Evolutionary conservation across 768 basidiomycete genomes (phyloP).

Genomic region (Hydnomerulius pinastri): DNA sequence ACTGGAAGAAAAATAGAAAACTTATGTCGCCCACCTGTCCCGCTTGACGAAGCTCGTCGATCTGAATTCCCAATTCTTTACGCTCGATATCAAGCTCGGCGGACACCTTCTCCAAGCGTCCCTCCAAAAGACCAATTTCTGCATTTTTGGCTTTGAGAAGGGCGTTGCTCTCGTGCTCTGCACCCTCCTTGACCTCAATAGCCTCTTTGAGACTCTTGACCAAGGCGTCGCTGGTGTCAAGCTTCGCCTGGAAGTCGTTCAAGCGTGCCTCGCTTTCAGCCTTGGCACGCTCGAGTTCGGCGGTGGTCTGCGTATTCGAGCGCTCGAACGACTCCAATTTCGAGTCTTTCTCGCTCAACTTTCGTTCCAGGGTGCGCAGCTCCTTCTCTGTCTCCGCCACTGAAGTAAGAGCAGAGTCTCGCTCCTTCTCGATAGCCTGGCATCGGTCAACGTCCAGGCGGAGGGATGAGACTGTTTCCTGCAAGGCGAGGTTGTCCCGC

Average conservation of each 20-base stretch:
- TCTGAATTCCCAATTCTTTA: conserved; percentile 65
- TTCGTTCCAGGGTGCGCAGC: conserved; percentile 42
- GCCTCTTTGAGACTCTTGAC: conserved; percentile 53
- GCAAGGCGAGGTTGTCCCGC: conserved; percentile 68
- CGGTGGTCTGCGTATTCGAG: conserved; percentile 35
- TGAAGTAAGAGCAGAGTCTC: conserved; percentile 41
- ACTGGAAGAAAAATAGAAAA: not conserved
- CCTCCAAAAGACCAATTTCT: conserved; percentile 59
- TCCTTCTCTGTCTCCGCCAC: conserved; percentile 46
- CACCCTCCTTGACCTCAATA: conserved; percentile 51
- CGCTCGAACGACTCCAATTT: conserved; percentile 51
- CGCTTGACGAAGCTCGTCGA: conserved; percentile 84
- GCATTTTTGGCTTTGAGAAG: conserved; percentile 57
- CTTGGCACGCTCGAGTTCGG: conserved; percentile 48
- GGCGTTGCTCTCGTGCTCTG: conserved; percentile 50
- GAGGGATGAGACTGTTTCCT: conserved; percentile 30
- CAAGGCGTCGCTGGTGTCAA: conserved; percentile 46
- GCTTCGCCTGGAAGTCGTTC: conserved; percentile 43
- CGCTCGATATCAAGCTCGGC: conserved; percentile 57
- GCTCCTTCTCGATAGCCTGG: conserved; percentile 42
- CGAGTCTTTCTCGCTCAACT: conserved; percentile 44
- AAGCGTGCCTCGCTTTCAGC: conserved; percentile 46
- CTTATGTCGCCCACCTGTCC: conserved; percentile 64
- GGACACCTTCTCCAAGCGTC: conserved; percentile 45
- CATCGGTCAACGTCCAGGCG: conserved; percentile 24